phyloP scores from a whole-genome alignment of 352 stramenopile genomes.

The Halophytophthora batemanensis region DNA sequence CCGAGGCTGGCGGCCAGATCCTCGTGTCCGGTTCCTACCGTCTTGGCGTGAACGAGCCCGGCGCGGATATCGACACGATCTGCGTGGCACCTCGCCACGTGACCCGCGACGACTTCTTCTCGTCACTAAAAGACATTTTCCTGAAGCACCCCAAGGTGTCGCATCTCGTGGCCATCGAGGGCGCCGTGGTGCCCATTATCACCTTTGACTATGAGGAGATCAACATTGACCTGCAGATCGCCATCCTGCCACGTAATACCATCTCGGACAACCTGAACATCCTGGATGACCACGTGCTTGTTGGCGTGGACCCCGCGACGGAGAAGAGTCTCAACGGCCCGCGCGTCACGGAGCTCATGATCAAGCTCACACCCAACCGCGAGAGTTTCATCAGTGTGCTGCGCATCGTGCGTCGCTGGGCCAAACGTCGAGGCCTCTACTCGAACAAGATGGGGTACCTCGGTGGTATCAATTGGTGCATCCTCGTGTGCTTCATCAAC shows the following conservation, averaged over 20 bases:
- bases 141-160: slow-evolving; percentile 92
- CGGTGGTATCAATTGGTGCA: slow-evolving; percentile 98
- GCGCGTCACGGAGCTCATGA: slow-evolving; percentile 90
- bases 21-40: slow-evolving; percentile 93
- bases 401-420: slow-evolving; percentile 85
- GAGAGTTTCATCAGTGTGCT: slow-evolving; percentile 88
- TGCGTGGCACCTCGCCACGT: slow-evolving; percentile 95
- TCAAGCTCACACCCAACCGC: slow-evolving; percentile 85
- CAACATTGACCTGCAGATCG: slow-evolving; percentile 99
- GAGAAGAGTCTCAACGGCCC: slow-evolving; percentile 91
- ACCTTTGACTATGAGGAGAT: slow-evolving; percentile 99
- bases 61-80: slow-evolving; percentile 97
- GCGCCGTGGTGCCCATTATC: slow-evolving; percentile 95
- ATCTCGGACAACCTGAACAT: slow-evolving; percentile 91
- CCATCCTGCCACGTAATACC: slow-evolving; percentile 89
- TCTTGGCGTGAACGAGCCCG: slow-evolving; percentile 95
- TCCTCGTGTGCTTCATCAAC: slow-evolving; percentile 97
- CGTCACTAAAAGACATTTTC: slow-evolving; percentile 90
- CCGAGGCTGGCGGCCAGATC: slow-evolving; percentile 84
- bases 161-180: slow-evolving; percentile 78
- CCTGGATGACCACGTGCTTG: slow-evolving; percentile 86
- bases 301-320: slow-evolving; percentile 81
- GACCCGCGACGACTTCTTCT: slow-evolving; percentile 96
- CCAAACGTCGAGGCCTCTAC: slow-evolving; percentile 94
- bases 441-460: slow-evolving; percentile 99